Evolutionary conservation across 345 rosid species (phyloP).

Genomic region (Limnanthes douglasii): DNA sequence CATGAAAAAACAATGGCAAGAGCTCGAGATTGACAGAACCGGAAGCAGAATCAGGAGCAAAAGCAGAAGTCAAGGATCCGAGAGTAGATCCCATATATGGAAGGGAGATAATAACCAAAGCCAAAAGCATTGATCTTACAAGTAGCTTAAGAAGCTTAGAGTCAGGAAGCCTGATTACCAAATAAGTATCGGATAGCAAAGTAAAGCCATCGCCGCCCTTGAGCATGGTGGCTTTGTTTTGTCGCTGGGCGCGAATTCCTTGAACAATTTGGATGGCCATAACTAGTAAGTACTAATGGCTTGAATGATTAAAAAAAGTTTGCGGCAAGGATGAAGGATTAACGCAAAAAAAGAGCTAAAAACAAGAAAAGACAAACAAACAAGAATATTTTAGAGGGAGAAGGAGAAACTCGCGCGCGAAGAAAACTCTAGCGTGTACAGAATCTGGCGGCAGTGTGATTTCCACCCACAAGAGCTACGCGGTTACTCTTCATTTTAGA

Average conservation of each 20-base stretch:
- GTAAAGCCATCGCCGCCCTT: constrained; percentile 1
- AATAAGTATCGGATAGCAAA: constrained; percentile 4
- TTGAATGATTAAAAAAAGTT: constrained; percentile 5
- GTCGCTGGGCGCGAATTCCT: constrained; percentile 19
- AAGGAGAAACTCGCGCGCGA: constrained; percentile 1
- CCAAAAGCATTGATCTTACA: constrained; percentile 22
- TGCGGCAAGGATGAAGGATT: constrained; percentile 5
- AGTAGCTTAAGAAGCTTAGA: constrained; percentile 20
- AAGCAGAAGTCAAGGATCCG: neutral
- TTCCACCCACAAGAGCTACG: constrained; percentile 72
- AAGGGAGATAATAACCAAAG: constrained; percentile 25
- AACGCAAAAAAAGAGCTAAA: constrained; percentile 8
- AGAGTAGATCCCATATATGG: constrained; percentile 14
- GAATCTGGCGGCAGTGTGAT: constrained; percentile 77
- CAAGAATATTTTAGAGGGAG: constrained; percentile 4
- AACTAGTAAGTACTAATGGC: too few relatives aligned
- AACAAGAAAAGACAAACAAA: constrained; percentile 5
- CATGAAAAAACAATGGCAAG: constrained; percentile 27
- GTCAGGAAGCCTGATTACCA: constrained; percentile 25
- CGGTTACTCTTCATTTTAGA: constrained; percentile 26
- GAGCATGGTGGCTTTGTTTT: constrained; percentile 8
- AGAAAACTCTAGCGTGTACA: constrained; percentile 47
- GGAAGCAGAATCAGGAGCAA: constrained; percentile 3
- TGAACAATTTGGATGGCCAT: constrained; percentile 29
- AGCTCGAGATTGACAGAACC: constrained; percentile 8